Conservation (phyloP, 441 rosid species). For the Omphalea diandra region DNA sequence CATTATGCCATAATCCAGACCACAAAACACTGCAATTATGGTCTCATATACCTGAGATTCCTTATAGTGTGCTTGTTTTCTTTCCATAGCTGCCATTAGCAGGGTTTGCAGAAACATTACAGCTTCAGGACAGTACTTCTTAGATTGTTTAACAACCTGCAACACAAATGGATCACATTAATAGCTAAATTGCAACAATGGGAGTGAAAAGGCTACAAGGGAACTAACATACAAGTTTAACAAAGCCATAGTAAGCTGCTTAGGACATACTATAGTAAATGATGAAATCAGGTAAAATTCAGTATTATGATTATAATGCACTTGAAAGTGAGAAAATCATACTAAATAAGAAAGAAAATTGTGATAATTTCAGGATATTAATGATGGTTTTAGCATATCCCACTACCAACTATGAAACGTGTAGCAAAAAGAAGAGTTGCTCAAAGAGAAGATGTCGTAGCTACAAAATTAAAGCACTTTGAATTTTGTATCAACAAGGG, state of each 20-base stretch:
- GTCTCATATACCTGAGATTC: slow-evolving; percentile 57
- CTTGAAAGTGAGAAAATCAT: not conserved
- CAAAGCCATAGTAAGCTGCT: not conserved
- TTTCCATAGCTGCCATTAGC: slow-evolving; percentile 52
- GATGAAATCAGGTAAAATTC: not conserved
- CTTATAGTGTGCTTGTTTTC: slow-evolving; percentile 37
- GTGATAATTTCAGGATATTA: not conserved
- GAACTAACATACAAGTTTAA: not conserved
- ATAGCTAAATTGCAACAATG: not conserved
- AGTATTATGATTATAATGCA: not conserved
- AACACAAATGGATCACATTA: slow-evolving; percentile 21
- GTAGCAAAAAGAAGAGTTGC: not conserved
- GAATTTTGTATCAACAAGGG: not conserved
- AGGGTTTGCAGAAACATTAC: slow-evolving; percentile 59
- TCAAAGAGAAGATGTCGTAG: not conserved
- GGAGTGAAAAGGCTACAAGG: not conserved
- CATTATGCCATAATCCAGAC: not conserved
- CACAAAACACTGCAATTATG: slow-evolving; percentile 4
- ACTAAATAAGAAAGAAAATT: not conserved
- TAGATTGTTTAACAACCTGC: slow-evolving; percentile 67
- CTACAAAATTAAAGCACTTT: not conserved
- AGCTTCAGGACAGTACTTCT: slow-evolving; percentile 86
- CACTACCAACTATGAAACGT: not conserved
- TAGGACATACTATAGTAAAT: not conserved
- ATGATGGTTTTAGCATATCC: not conserved